These are phyloP conservation scores for Amanita rubescens DNA, from an alignment of 768 basidiomycete species.

Conservation along the genomic window DNA sequence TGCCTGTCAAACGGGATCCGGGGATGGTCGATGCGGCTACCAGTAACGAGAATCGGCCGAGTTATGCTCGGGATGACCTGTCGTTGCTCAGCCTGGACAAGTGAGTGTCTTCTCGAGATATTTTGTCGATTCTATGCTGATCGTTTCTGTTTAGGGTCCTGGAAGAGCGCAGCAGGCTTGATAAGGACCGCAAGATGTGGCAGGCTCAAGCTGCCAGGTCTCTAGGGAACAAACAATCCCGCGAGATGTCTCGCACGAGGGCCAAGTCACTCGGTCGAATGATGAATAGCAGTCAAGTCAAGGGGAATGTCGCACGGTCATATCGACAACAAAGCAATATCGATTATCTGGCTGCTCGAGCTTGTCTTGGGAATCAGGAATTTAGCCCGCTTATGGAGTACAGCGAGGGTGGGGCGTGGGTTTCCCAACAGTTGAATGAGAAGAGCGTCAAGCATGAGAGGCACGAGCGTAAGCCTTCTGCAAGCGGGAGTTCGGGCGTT, in stretches of 20 bases:
- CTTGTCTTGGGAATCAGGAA: conserved; percentile 59
- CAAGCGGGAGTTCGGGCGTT: background rate
- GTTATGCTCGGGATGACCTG: conserved; percentile 54
- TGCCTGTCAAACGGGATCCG: background rate
- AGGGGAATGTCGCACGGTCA: background rate
- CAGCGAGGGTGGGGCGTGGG: background rate
- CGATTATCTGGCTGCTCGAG: conserved; percentile 59
- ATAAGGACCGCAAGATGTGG: conserved; percentile 63
- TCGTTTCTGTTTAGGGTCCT: conserved; percentile 45
- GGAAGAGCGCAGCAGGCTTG: conserved; percentile 52
- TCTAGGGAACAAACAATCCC: conserved; percentile 56
- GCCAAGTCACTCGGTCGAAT: conserved; percentile 43
- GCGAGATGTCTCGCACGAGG: conserved; percentile 56
- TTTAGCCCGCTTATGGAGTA: conserved; percentile 34
- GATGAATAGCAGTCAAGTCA: conserved; percentile 5
- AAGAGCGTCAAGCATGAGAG: background rate
- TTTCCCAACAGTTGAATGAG: background rate
- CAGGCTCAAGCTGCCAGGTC: conserved; percentile 54
- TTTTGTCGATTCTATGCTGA: conserved; percentile 1
- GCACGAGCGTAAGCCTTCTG: conserved; percentile 5
- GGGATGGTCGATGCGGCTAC: too few species aligned
- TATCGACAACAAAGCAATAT: conserved; percentile 29
- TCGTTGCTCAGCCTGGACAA: conserved; percentile 48
- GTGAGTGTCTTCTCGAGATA: conserved; percentile 22
- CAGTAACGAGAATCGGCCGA: conserved; percentile 34